Conservation (phyloP, 2,329 filamentous ascomycete genomes). For the Cordyceps farinosa region DNA sequence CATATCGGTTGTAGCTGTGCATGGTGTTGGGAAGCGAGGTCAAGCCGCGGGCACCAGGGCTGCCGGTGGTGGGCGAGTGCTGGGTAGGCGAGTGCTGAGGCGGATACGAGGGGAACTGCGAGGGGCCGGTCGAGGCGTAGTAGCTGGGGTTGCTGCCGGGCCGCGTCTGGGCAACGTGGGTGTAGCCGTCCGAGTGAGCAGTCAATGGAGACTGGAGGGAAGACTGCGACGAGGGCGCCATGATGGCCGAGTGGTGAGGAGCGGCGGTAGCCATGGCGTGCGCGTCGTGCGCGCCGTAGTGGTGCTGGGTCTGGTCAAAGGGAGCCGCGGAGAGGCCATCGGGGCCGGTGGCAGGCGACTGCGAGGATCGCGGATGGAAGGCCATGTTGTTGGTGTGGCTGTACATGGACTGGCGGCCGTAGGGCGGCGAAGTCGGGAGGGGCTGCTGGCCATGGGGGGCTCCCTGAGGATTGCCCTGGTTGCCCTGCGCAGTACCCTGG, state of each 20-base stretch:
- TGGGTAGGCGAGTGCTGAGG: slow-evolving; percentile 36
- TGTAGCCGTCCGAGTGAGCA: background rate
- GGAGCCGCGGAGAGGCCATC: slow-evolving; percentile 64
- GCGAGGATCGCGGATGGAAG: slow-evolving; percentile 33
- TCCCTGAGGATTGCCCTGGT: slow-evolving; percentile 28
- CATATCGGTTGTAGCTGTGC: slow-evolving; percentile 37
- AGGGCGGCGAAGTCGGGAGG: slow-evolving; percentile 28
- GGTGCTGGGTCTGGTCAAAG: slow-evolving; percentile 63
- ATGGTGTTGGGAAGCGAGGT: background rate
- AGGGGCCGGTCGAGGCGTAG: slow-evolving; percentile 51
- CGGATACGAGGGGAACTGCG: slow-evolving; percentile 44
- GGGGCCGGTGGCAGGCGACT: slow-evolving; percentile 49
- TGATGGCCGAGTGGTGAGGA: slow-evolving; percentile 10
- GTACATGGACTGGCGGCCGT: slow-evolving; percentile 40
- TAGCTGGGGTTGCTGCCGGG: slow-evolving; percentile 59
- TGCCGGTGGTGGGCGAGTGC: slow-evolving; percentile 44
- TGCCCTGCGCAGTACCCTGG: slow-evolving; percentile 29
- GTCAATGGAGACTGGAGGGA: slow-evolving; percentile 28
- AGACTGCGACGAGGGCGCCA: slow-evolving; percentile 33
- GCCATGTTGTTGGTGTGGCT: slow-evolving; percentile 42
- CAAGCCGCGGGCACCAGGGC: slow-evolving; percentile 32
- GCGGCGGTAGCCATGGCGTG: slow-evolving; percentile 20
- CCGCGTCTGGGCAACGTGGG: slow-evolving; percentile 42
- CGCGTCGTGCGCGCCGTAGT: slow-evolving; percentile 43
- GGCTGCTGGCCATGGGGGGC: slow-evolving; percentile 22